phyloP scores from a whole-genome alignment of 73 alveolate species.

The Paramecium bursaria region DNA sequence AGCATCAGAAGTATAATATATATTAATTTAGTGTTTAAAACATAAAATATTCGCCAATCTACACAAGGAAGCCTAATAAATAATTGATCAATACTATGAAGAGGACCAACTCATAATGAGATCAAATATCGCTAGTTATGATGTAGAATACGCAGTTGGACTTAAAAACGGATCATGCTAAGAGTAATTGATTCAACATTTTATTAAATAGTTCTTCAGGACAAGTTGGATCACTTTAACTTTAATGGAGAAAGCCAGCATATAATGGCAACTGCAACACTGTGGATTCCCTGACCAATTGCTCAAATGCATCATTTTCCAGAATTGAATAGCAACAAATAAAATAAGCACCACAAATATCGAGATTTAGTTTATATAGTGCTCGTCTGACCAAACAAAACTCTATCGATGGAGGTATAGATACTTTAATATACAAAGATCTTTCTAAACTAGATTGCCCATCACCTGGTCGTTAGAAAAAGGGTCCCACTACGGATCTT shows the following conservation, averaged over 20 bases:
- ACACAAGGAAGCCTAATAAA: constrained; percentile 4
- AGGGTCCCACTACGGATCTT: not conserved
- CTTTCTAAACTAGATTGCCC: constrained; percentile 45
- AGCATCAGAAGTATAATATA: constrained; percentile 36
- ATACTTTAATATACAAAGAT: not conserved
- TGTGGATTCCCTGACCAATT: constrained; percentile 60
- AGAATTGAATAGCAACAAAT: constrained; percentile 34
- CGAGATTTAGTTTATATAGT: constrained; percentile 46
- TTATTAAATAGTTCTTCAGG: constrained; percentile 49
- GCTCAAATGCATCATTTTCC: constrained; percentile 61
- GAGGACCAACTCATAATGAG: constrained; percentile 6
- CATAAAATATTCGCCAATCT: constrained; percentile 56
- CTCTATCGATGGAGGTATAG: constrained; percentile 41
- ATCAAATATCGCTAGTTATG: constrained; percentile 58
- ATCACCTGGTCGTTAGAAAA: constrained; percentile 41
- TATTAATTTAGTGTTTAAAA: constrained; percentile 57
- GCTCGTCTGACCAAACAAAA: constrained; percentile 28
- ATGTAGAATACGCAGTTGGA: constrained; percentile 54
- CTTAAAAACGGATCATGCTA: constrained; percentile 10
- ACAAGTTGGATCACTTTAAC: constrained; percentile 59
- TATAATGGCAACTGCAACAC: constrained; percentile 65
- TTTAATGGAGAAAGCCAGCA: constrained; percentile 63
- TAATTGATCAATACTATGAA: constrained; percentile 26
- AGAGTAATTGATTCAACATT: no score
- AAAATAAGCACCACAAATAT: constrained; percentile 22